phyloP scores from a whole-genome alignment of 257 asterid species.

The Solanum virginianum region DNA sequence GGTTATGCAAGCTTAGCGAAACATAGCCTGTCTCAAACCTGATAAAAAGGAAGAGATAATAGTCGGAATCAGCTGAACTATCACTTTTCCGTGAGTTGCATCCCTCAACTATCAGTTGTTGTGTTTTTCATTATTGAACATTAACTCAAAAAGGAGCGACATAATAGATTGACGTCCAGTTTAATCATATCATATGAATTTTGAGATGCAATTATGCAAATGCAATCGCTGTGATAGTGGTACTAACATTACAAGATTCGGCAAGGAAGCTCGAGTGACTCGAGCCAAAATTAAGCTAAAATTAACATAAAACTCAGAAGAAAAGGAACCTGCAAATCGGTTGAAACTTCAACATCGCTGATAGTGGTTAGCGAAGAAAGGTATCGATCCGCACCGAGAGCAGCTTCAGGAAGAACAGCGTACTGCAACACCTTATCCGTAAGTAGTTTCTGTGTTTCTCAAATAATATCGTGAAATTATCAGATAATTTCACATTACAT shows the following conservation, averaged over 20 bases:
- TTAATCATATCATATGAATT: background rate
- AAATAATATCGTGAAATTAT: too few species aligned
- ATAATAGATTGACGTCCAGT: background rate
- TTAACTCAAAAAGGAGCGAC: background rate
- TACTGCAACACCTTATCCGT: constrained; percentile 81
- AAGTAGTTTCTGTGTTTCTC: too few species aligned
- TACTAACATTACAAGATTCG: background rate
- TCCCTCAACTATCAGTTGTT: background rate
- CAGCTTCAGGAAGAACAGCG: constrained; percentile 94
- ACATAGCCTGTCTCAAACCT: background rate
- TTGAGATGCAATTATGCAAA: background rate
- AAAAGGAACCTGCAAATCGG: constrained; percentile 71
- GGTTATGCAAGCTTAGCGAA: background rate
- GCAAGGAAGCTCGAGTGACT: background rate
- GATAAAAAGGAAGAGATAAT: background rate
- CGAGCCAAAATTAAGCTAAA: background rate
- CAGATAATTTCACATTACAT: too few species aligned
- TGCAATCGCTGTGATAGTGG: background rate
- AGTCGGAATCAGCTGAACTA: background rate
- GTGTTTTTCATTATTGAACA: background rate
- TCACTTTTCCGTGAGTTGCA: background rate
- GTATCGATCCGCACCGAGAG: constrained; percentile 92
- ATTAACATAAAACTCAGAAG: background rate
- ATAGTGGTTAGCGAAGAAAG: constrained; percentile 86
- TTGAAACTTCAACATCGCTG: constrained; percentile 86